Evolutionary conservation across 495 filamentous ascomycete genomes (phyloP), one percentile per base, ranked within the genome.

Genomic region (Trichoderma orchidacearum): DNA sequence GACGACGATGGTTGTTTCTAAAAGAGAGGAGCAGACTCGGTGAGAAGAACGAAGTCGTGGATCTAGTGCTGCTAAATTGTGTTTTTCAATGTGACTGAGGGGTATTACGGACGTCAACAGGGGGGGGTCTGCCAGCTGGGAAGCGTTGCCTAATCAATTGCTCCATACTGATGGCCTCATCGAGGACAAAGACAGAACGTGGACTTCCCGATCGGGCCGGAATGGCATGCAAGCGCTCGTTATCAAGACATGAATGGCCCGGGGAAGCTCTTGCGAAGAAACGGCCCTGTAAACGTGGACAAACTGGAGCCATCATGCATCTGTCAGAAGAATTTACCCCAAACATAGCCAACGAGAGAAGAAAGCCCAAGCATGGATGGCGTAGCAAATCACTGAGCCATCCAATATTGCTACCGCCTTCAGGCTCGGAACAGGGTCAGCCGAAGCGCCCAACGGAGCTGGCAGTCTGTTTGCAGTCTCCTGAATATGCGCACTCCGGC

Each of bases 21-120:
- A 25, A 17, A 23, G 31, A 38, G 53, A 36, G 31, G 32, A 55
- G 53, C 23, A 55, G 53, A 55, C 53, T 36, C 53, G 53, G 53
- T 55, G 53, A 55, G 31, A 25, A 30, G 11, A 31, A 18, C 12
- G 17, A 35, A 18, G 13, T 18, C 30, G n/a, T 34, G 29, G 30
- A 35, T 35, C 28, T 17, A 21, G 9, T 30, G 15, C 30, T 54
- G 53, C 53, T 55, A 34, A 55, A 34, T 9, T 36, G n/a, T 27
- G 41, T 55, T 21, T 32, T 36, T 55, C 6, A 55, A 15, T n/a
- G 53, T 6, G n/a, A 34, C 30, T 55, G 53, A 55, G 53, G 53
- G 53, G 32, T 55, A 50, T n/a, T 25, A 6, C 38, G 38, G 18
- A 0, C 38, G 7, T 23, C 2, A 8, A 18, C 41, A 48, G 41